phyloP scores from a whole-genome alignment of 192 early-diverging fungal genomes.

The Coemansia sp. region DNA sequence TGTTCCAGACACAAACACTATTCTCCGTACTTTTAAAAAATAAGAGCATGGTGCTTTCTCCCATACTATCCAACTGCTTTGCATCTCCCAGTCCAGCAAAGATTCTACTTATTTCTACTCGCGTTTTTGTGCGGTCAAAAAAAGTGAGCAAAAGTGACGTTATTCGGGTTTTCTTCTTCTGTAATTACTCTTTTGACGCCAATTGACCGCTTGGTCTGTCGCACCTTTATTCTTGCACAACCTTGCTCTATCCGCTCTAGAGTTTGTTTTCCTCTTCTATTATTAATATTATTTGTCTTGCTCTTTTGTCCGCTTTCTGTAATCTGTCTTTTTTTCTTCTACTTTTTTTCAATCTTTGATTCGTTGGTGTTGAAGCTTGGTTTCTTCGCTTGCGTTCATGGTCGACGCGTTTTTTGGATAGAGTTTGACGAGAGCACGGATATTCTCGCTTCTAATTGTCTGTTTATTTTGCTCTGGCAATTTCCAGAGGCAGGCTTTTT shows the following conservation, averaged over 20 bases:
- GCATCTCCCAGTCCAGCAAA: not conserved
- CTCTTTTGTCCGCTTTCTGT: not conserved
- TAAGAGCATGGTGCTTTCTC: not conserved
- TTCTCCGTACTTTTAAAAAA: too few relatives aligned
- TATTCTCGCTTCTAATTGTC: not conserved
- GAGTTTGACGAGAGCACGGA: not conserved
- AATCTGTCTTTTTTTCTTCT: constrained; percentile 4
- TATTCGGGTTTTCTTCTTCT: not conserved
- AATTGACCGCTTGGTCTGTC: too few relatives aligned
- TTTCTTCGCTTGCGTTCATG: constrained; percentile 8
- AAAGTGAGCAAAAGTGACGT: not conserved
- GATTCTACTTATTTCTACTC: not conserved
- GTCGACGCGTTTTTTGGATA: constrained; percentile 6
- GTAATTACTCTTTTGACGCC: too few relatives aligned
- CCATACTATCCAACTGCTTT: not conserved
- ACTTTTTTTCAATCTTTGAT: not conserved
- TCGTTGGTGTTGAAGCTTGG: constrained; percentile 1
- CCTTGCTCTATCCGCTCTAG: not conserved
- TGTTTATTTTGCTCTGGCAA: not conserved
- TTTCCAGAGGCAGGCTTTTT: not conserved
- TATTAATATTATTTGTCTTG: not conserved
- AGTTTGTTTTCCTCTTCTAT: not conserved
- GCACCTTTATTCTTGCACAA: not conserved
- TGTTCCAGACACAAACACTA: too few relatives aligned
- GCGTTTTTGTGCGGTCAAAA: not conserved